A percentile compares a stretch with the other conserved stretches of the same genome.
Evolutionary conservation across 2,329 filamentous ascomycete species (phyloP).

Genomic region (Corinectria fuckeliana): DNA sequence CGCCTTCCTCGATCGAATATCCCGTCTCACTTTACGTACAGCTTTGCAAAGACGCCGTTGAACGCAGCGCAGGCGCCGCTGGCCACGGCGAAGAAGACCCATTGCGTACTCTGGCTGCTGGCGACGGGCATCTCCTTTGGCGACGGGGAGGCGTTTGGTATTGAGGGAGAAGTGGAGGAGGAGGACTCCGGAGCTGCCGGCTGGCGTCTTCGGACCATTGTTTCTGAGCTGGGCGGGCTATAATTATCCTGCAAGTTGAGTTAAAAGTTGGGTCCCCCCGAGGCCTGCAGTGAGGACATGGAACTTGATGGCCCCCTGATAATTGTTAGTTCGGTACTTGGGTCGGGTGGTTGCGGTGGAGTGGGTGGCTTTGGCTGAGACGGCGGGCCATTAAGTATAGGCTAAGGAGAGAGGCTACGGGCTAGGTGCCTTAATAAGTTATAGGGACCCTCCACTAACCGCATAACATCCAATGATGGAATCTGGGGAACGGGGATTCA

Average conservation of each 20-base stretch:
- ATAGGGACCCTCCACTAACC: too few species aligned
- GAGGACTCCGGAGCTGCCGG: constrained; percentile 18
- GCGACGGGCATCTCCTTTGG: constrained; percentile 29
- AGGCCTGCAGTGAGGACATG: background rate
- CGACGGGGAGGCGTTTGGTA: constrained; percentile 6
- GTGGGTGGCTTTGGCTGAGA: background rate
- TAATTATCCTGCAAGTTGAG: background rate
- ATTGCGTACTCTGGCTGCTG: constrained; percentile 53
- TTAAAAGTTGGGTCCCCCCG: too few species aligned
- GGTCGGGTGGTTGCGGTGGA: background rate
- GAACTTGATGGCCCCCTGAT: too few species aligned
- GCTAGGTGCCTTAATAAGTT: too few species aligned
- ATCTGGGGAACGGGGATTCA: constrained; percentile 24
- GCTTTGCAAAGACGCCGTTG: constrained; percentile 84
- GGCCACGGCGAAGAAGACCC: constrained; percentile 73
- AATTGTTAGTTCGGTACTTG: too few species aligned
- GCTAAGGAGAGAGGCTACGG: background rate
- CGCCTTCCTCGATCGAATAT: too few species aligned
- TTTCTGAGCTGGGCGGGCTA: background rate
- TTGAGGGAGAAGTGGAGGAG: background rate
- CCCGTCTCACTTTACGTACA: too few species aligned
- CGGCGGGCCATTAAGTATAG: background rate
- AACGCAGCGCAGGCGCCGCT: constrained; percentile 81
- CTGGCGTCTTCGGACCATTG: constrained; percentile 42
- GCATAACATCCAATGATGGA: too few species aligned